phyloP scores from a whole-genome alignment of 192 early-diverging fungal genomes.

The Mortierella hygrophila region DNA sequence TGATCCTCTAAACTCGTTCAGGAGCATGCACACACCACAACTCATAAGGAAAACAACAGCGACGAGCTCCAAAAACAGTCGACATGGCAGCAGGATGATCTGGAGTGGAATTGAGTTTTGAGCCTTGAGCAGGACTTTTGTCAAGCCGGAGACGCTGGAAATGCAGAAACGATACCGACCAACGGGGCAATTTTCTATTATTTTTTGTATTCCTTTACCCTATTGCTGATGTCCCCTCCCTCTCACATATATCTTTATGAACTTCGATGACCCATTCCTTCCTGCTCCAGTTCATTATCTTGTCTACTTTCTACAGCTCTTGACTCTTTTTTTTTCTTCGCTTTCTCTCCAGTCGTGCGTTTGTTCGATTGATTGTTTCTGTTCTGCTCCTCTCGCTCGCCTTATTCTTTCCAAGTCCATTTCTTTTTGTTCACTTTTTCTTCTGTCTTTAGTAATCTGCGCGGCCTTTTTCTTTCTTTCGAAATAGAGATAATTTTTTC shows the following conservation, averaged over 20 bases:
- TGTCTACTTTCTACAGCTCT: background rate
- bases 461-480: conserved; percentile 4
- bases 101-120: background rate
- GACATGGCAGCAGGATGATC: background rate
- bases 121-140: background rate
- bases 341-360: background rate
- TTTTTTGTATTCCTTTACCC: background rate
- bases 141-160: background rate
- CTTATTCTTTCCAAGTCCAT: background rate
- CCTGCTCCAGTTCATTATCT: background rate
- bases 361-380: background rate
- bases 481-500: background rate
- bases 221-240: conserved; percentile 3
- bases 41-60: background rate
- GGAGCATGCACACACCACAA: background rate
- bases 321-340: background rate
- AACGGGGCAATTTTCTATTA: background rate
- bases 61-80: background rate
- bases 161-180: conserved; percentile 5
- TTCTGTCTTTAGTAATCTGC: conserved; percentile 1
- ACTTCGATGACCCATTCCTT: background rate
- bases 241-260: background rate
- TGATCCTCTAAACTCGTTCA: conserved; percentile 71
- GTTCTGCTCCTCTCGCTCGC: background rate
- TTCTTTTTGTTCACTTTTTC: background rate